Evolutionary conservation across 208 protist species (phyloP), one percentile per base, ranked within the genome.

Genomic region (Wallacemonas sp.): DNA sequence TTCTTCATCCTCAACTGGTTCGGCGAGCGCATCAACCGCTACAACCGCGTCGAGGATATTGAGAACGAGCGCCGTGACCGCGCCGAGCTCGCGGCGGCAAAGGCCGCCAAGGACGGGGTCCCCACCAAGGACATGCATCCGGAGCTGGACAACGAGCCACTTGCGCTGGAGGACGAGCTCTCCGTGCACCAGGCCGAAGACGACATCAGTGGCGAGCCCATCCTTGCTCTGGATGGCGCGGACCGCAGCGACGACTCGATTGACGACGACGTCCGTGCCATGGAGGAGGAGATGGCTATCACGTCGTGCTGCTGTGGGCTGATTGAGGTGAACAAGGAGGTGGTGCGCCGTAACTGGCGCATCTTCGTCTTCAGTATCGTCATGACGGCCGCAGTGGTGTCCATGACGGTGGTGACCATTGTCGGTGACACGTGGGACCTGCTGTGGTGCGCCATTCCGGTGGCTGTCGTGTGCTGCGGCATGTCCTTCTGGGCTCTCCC

Each of bases 301-400:
- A 32, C 26, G 1, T 14, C 31, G 3, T 77, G 61, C 48, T 72
- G 52, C 54, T 59, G 26, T 54, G 75, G 75, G 41, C 45, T 44
- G 12, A 39, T 81, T 3, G 75, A 80, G 54, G 31, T 77, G 31
- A 81, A 81, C 52, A 52, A 55, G 39, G 76, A 77, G 45, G 71
- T 77, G 38, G 22, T 68, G 10, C 5, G 20, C 29, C 76, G 67
- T 26, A 81, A 68, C 65, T 65, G 55, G 45, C 46, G 31, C 49
- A 66, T 82, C 22, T 42, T 72, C 49, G 57, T 82, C 33, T 78
- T 67, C 67, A 66, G 61, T 26, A 36, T 67, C 32, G 28, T 69
- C 29, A 68, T 82, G 71, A 70, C 72, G 14, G 22, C 57, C 18
- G 70, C 59, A 18, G 49, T 66, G 16, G 33, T 85, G 23, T 25